These are phyloP conservation scores for Phanerodontia chrysosporium DNA, from an alignment of 768 basidiomycete species.

Conservation along the genomic window DNA sequence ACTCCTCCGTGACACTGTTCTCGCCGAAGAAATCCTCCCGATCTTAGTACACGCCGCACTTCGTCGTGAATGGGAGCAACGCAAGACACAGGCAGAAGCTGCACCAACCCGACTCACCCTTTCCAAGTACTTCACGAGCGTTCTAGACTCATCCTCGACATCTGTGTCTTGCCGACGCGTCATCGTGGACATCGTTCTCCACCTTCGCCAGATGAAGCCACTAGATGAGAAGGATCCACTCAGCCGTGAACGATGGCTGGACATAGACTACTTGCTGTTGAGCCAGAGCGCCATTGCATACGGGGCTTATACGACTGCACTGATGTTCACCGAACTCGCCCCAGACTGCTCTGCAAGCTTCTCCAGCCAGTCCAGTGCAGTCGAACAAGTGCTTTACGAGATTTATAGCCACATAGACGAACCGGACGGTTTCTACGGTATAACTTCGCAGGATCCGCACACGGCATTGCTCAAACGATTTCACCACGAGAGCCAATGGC, in stretches of 20 bases:
- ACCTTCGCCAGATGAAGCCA: conserved; percentile 68
- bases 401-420: conserved; percentile 96
- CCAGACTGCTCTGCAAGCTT: conserved; percentile 40
- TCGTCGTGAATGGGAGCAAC: conserved; percentile 22
- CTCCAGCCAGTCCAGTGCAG: conserved; percentile 26
- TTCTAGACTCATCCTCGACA: conserved; percentile 41
- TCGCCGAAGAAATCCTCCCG: conserved; percentile 70
- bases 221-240: conserved; percentile 32
- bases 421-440: conserved; percentile 97
- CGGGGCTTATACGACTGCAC: conserved; percentile 83
- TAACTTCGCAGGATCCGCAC: conserved; percentile 72
- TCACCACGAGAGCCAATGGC: conserved; percentile 92
- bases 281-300: conserved; percentile 70
- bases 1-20: conserved; percentile 45
- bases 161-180: conserved; percentile 43
- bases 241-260: conserved; percentile 79
- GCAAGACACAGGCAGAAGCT: conserved; percentile 7
- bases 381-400: conserved; percentile 78
- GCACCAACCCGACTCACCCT: conserved; percentile 31
- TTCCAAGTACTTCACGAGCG: conserved; percentile 49
- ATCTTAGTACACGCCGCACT: conserved; percentile 71
- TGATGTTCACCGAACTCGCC: conserved; percentile 85
- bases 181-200: conserved; percentile 72
- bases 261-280: conserved; percentile 68
- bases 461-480: conserved; percentile 80